Evolutionary conservation across 257 asterid species (phyloP), one percentile per base, ranked within the genome.

Genomic region (Solanum habrochaites): DNA sequence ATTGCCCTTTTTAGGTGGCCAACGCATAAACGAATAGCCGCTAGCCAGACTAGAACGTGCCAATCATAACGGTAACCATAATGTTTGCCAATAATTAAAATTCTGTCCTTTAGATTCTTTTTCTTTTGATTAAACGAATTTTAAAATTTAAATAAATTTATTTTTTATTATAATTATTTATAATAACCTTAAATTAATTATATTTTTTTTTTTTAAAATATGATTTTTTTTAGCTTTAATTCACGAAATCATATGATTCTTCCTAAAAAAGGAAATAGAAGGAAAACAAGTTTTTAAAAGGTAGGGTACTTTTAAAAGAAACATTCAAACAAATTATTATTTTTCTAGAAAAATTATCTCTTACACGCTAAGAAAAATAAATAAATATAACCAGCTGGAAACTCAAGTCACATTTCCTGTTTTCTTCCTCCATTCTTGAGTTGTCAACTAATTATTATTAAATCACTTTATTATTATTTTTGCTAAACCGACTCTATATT

Each of bases 51-150:
- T 4, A 37, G 85, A 88, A 90, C 91, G 87, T 90, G 90, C 64
- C 85, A 60, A 86, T 87, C 89, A 83, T 71, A 89, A 90, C 91
- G 91, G 92, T 77, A 90, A 90, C 82, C 72, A n/a, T 60, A 47
- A 70, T 73, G 45, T 85, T 62, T 64, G 0, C 20, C 14, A 81
- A 77, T 85, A 25, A 83, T 69, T 75, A 71, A 84, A 83, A 60
- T 69, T 66, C 7, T 71, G 80, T 35, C 39, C 14, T n/a, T 6
- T 3, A 52, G 62, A 18, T 52, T 52, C 62, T 7, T 52, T 52
- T 52, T 18, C 10, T 47, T 47, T 47, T 2, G 0, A 18, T 5
- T 5, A 6, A 37, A 5, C 2, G 6, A 5, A 45, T 45, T 5
- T 13, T 12, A 15, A 47, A 47, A 47, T 47, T 47, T 18, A 13